Evolutionary conservation across 2,329 filamentous ascomycete genomes (phyloP).

Genomic region (Epichloe hybrida): DNA sequence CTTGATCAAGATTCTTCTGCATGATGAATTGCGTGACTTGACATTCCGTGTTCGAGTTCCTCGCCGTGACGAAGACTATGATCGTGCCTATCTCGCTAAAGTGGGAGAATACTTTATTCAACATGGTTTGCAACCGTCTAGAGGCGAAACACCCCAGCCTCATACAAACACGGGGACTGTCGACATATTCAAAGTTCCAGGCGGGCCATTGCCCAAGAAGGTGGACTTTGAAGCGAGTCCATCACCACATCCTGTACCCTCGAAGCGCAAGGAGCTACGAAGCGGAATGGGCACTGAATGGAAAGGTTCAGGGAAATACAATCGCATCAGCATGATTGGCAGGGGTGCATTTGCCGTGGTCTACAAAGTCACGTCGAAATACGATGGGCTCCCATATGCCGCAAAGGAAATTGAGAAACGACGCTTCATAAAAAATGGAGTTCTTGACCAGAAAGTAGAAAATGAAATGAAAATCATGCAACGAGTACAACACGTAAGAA

Average conservation of each 20-base stretch:
- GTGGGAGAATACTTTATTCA: slow-evolving; percentile 50
- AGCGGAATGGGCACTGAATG: slow-evolving; percentile 45
- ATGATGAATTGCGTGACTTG: slow-evolving; percentile 43
- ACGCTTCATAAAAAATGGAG: slow-evolving; percentile 82
- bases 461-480: slow-evolving; percentile 98
- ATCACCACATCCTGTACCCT: slow-evolving; percentile 5
- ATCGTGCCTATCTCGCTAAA: slow-evolving; percentile 54
- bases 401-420: slow-evolving; percentile 93
- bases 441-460: slow-evolving; percentile 81
- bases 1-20: slow-evolving; percentile 55
- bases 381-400: slow-evolving; percentile 69
- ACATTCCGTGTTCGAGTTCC: slow-evolving; percentile 81
- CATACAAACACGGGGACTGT: slow-evolving; percentile 26
- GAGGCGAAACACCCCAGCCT: slow-evolving; percentile 26
- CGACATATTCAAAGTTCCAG: slow-evolving; percentile 20
- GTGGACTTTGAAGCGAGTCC: slow-evolving; percentile 3
- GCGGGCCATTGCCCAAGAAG: slow-evolving; percentile 5
- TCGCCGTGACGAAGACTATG: slow-evolving; percentile 51
- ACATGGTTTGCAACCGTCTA: slow-evolving; percentile 26
- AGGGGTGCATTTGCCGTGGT: slow-evolving; percentile 93
- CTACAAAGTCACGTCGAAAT: slow-evolving; percentile 77
- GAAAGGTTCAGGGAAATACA: slow-evolving; percentile 76
- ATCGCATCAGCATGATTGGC: slow-evolving; percentile 67
- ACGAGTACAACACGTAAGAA: slow-evolving; percentile 62
- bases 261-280: slow-evolving; percentile 14